A percentile compares a stretch with the other conserved stretches of the same genome.
Evolutionary conservation across 2,329 filamentous ascomycete species (phyloP).

Genomic region (Cyclaneusma minus): DNA sequence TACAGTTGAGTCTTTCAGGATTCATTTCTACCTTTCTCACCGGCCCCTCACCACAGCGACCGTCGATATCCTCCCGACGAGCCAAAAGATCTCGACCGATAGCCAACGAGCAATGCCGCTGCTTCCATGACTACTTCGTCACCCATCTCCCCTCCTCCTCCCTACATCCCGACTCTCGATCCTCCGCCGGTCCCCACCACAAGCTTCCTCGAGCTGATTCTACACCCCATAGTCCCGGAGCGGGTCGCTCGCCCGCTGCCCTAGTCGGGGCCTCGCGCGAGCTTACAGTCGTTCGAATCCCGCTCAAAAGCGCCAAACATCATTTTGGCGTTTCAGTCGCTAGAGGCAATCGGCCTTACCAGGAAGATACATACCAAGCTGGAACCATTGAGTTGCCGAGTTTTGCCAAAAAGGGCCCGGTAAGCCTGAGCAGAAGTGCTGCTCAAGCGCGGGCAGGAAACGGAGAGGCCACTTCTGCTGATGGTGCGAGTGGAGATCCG

Average conservation of each 20-base stretch:
- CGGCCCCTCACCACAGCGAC: constrained; percentile 3
- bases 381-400: constrained; percentile 87
- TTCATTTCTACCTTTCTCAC: constrained; percentile 16
- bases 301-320: constrained; percentile 83
- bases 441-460: constrained; percentile 6
- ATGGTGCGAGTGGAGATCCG: constrained; percentile 71
- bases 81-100: constrained; percentile 3
- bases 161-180: constrained; percentile 69
- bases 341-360: constrained; percentile 71
- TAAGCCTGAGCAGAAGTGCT: constrained; percentile 28
- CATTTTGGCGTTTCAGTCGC: constrained; percentile 75
- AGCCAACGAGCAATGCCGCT: no score
- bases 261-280: constrained; percentile 51
- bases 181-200: constrained; percentile 51
- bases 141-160: constrained; percentile 90
- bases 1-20: constrained; percentile 10
- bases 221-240: constrained; percentile 51
- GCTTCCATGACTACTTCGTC: constrained; percentile 93
- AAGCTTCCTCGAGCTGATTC: constrained; percentile 78
- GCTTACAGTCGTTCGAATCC: constrained; percentile 88
- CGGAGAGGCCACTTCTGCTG: constrained; percentile 52
- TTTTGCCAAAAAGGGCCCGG: constrained; percentile 71
- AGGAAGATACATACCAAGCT: constrained; percentile 89
- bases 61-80: constrained; percentile 2
- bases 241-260: constrained; percentile 37